These are phyloP conservation scores for Anastatica hierochuntica DNA, from an alignment of 345 rosid genomes.

Conservation along the genomic window DNA sequence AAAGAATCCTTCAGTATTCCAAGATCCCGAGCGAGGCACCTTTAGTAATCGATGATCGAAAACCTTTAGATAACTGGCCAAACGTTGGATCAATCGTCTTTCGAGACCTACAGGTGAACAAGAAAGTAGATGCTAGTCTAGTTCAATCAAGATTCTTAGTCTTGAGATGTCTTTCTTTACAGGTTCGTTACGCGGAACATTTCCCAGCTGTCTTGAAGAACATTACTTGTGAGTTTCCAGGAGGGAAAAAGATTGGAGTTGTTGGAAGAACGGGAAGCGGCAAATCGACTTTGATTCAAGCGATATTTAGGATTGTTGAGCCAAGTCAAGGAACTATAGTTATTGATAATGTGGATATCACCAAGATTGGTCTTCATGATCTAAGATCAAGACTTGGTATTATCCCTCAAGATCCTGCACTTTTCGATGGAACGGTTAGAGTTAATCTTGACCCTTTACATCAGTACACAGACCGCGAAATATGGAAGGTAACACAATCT, in stretches of 20 bases:
- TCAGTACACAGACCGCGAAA: conserved; percentile 48
- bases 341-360: conserved; percentile 65
- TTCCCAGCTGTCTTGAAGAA: conserved; percentile 77
- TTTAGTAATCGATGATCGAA: conserved; percentile 45
- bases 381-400: conserved; percentile 80
- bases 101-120: conserved; percentile 57
- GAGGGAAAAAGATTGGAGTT: conserved; percentile 75
- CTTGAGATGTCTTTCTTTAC: conserved; percentile 9
- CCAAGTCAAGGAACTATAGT: conserved; percentile 76
- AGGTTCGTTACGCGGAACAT: conserved; percentile 90
- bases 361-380: conserved; percentile 83
- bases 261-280: too few relatives aligned
- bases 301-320: conserved; percentile 79
- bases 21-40: conserved; percentile 68
- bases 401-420: conserved; percentile 93
- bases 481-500: conserved; percentile 61
- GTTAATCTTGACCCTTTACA: conserved; percentile 72
- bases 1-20: conserved; percentile 83
- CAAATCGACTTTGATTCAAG: conserved; percentile 86
- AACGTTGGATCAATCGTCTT: conserved; percentile 66
- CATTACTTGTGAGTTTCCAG: conserved; percentile 73
- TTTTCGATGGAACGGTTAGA: conserved; percentile 89
- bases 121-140: not conserved
- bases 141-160: not conserved
- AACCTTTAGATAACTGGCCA: conserved; percentile 76